Percentiles rank a stretch among this genome's conserved stretches.
Conservation (phyloP, 768 basidiomycete species). For the Mrakia blollopis region DNA sequence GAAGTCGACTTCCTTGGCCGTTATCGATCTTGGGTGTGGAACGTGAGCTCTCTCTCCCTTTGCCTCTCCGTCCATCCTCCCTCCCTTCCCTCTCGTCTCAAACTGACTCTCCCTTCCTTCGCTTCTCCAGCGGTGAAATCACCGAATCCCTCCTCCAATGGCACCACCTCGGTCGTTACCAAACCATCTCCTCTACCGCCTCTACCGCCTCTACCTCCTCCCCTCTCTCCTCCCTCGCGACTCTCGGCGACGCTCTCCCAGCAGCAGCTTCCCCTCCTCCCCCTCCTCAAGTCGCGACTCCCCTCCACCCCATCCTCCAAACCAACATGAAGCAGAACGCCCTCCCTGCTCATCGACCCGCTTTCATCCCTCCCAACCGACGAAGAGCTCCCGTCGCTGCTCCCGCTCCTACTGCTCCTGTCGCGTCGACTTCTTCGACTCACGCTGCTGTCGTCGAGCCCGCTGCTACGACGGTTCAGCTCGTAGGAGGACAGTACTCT, state of each 20-base stretch:
- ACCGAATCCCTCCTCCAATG: conserved; percentile 60
- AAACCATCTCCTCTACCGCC: neutral
- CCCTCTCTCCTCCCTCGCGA: conserved; percentile 17
- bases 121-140: conserved; percentile 56
- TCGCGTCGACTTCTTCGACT: conserved; percentile 47
- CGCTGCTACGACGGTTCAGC: neutral
- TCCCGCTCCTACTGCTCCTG: conserved; percentile 34
- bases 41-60: conserved; percentile 33
- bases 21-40: conserved; percentile 62
- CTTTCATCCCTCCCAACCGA: conserved; percentile 44
- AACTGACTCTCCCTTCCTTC: conserved; percentile 5
- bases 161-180: conserved; percentile 48
- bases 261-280: conserved; percentile 8
- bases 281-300: conserved; percentile 7
- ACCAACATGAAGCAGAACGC: conserved; percentile 33
- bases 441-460: conserved; percentile 51
- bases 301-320: conserved; percentile 34
- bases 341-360: conserved; percentile 38
- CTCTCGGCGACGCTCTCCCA: neutral
- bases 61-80: neutral
- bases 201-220: neutral
- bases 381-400: conserved; percentile 25
- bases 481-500: conserved; percentile 29
- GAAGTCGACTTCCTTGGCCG: conserved; percentile 39
- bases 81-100: neutral